These are phyloP conservation scores for Aspergillus kassunensis DNA, from an alignment of 495 filamentous ascomycete species.

Conservation along the genomic window DNA sequence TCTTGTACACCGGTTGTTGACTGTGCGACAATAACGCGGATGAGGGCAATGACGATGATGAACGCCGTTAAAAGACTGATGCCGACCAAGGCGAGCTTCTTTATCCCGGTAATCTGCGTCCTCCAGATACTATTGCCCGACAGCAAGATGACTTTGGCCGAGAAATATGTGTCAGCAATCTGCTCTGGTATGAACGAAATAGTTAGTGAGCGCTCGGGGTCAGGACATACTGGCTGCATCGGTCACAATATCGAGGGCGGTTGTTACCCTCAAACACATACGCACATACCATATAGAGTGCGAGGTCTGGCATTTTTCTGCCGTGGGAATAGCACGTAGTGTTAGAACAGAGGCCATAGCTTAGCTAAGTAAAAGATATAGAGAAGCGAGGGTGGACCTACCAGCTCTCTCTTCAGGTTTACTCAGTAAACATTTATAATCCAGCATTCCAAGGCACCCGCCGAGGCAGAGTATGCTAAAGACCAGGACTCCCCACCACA, in stretches of 20 bases:
- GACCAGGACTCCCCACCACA: slow-evolving; percentile 4
- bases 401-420: not conserved
- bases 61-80: slow-evolving; percentile 7
- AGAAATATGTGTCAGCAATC: too few relatives aligned
- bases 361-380: too few relatives aligned
- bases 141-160: not conserved
- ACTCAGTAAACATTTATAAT: not conserved
- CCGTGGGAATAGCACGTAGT: not conserved
- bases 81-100: slow-evolving; percentile 1
- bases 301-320: not conserved
- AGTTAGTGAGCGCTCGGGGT: too few relatives aligned
- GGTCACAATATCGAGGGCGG: not conserved
- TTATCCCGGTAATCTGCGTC: not conserved
- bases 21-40: not conserved
- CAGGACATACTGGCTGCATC: not conserved
- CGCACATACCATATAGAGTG: not conserved
- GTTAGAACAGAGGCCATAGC: too few relatives aligned
- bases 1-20: not conserved
- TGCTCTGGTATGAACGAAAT: too few relatives aligned
- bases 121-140: slow-evolving; percentile 3
- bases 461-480: not conserved
- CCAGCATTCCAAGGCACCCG: not conserved
- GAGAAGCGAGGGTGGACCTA: not conserved
- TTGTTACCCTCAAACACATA: not conserved
- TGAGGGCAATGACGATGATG: not conserved